Evolutionary conservation across 805 yeast genomes (phyloP).

Genomic region (Lachancea sp.): DNA sequence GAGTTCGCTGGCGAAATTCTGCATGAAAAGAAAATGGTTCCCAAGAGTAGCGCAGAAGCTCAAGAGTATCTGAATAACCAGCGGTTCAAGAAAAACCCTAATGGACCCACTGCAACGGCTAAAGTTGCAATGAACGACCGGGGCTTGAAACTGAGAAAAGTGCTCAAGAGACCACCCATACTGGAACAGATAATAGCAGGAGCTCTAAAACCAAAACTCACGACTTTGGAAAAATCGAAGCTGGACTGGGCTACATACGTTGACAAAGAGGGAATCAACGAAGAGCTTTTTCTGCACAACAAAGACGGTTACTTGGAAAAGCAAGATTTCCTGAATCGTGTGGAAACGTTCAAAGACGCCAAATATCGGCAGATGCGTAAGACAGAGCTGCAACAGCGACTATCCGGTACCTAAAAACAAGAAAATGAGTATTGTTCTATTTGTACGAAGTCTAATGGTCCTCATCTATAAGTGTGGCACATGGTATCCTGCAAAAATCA

Average conservation of each 20-base stretch:
- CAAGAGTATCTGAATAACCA: slow-evolving; percentile 64
- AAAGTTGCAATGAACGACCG: slow-evolving; percentile 13
- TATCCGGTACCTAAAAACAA: neutral
- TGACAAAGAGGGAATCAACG: slow-evolving; percentile 75
- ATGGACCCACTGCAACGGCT: slow-evolving; percentile 7
- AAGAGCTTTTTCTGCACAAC: slow-evolving; percentile 72
- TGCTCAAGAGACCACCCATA: slow-evolving; percentile 66
- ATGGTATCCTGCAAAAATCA: slow-evolving; percentile 65
- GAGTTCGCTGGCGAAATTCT: slow-evolving; percentile 84
- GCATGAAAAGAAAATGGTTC: slow-evolving; percentile 74
- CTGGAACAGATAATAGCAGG: slow-evolving; percentile 69
- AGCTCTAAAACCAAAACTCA: slow-evolving; percentile 68
- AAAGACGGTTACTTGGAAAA: slow-evolving; percentile 88
- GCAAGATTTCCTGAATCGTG: slow-evolving; percentile 80
- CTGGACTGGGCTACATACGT: slow-evolving; percentile 95
- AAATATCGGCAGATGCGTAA: slow-evolving; percentile 36
- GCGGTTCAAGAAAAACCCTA: slow-evolving; percentile 17
- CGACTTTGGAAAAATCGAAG: slow-evolving; percentile 87
- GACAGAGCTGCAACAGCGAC: slow-evolving; percentile 29
- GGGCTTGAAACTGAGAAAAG: slow-evolving; percentile 41
- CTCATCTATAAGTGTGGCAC: slow-evolving; percentile 48
- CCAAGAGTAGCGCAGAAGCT: slow-evolving; percentile 76
- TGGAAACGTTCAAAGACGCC: slow-evolving; percentile 43
- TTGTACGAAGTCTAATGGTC: neutral
- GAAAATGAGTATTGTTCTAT: neutral